Evolutionary conservation across 352 stramenopile species (phyloP), one percentile per base, ranked within the genome.

Genomic region (Pythium myriotylum): DNA sequence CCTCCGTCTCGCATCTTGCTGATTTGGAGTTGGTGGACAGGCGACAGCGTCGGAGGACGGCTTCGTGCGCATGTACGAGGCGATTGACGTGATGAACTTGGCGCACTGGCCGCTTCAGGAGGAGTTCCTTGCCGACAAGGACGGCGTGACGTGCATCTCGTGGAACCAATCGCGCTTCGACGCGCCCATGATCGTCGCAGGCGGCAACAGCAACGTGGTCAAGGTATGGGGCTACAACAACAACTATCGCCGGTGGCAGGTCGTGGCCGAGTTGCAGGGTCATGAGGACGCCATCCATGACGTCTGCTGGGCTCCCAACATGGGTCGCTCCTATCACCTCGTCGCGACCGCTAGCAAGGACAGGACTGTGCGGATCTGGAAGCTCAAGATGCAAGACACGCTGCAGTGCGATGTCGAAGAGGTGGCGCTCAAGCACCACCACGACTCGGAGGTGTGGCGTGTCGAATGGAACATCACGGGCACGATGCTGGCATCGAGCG

Each of bases 391-490:
- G 63, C 77, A 79, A 42, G 81, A 86, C n/a, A 79, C 82, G 26
- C 65, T 91, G 45, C 71, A 84, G 65, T 86, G 79, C 16, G 73
- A 88, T 27, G 80, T 93, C 20, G 79, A 92, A 43, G 68, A 92
- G 54, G 74, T 94, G 3, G 83, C 83, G 19, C 68, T 84, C 16
- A 91, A 92, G 60, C 81, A 94, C 57, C 86, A 95, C 64, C 83
- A 92, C 72, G 79, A 90, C 71, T 92, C 78, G 67, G 85, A 98
- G 62, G 89, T 98, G 23, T 99, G 96, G 96, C 86, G 93, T 37
- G 96, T 97, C 50, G 89, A 98, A 72, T 99, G 94, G 94, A 98
- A 98, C 65, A 87, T 99, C 40, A 98, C 96, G 10, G 96, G 96
- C 23, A 98, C 95, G 14, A 97, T 98, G 64, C 70, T 99, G 47